Evolutionary conservation across 352 stramenopile species (phyloP).

Genomic region (Saprolegnia parasitica): DNA sequence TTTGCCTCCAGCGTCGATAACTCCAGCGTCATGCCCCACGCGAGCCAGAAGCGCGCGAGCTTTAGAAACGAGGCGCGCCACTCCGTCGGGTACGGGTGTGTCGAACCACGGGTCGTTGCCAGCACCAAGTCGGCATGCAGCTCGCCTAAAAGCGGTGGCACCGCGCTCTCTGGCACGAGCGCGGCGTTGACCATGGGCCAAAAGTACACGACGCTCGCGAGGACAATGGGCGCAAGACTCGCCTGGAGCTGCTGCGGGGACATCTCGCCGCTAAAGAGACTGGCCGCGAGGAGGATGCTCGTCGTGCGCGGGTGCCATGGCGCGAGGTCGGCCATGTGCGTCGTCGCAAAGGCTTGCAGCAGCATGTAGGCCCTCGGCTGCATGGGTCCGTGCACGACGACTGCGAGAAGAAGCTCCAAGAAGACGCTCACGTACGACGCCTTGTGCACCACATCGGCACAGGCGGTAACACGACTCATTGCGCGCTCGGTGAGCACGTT

Average conservation of each 20-base stretch:
- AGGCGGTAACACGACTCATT: not conserved
- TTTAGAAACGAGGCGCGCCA: not conserved
- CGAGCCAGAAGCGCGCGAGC: not conserved
- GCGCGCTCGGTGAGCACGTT: not conserved
- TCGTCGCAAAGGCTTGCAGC: not conserved
- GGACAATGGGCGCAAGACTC: not conserved
- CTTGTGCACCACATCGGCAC: not conserved
- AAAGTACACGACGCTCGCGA: not conserved
- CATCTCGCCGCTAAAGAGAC: not conserved
- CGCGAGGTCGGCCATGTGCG: not conserved
- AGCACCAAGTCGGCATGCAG: not conserved
- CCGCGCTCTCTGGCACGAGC: not conserved
- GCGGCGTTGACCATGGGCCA: not conserved
- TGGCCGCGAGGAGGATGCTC: not conserved
- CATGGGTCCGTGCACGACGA: not conserved
- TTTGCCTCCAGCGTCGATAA: not conserved
- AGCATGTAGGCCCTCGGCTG: not conserved
- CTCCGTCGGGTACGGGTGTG: not conserved
- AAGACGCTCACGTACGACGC: not conserved
- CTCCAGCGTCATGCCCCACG: not conserved
- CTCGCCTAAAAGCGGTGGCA: not conserved
- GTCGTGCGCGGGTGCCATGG: constrained; percentile 10
- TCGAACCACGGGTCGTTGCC: not conserved
- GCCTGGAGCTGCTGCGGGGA: not conserved
- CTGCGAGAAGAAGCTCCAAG: not conserved